A percentile compares a stretch with the other conserved stretches of the same genome.
phyloP scores from a whole-genome alignment of 257 asterid species.

The Solanum ahanhuiri region DNA sequence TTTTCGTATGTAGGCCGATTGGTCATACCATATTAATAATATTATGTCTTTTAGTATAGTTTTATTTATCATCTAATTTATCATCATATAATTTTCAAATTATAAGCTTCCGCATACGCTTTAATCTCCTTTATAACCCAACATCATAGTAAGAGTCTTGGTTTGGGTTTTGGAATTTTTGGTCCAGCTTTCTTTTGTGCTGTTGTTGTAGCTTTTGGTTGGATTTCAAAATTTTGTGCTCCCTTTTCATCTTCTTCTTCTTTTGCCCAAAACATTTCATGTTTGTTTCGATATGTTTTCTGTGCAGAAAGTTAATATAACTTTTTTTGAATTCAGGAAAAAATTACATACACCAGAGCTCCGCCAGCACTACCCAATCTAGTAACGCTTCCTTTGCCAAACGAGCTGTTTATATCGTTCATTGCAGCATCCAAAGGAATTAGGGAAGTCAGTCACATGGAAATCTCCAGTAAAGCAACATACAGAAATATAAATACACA shows the following conservation, averaged over 20 bases:
- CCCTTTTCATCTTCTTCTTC: neutral
- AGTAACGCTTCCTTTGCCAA: slow-evolving; percentile 97
- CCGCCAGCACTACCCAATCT: slow-evolving; percentile 97
- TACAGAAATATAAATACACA: neutral
- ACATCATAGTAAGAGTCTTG: too few relatives aligned
- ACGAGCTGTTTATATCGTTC: slow-evolving; percentile 89
- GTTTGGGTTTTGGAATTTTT: too few relatives aligned
- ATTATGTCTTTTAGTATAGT: too few relatives aligned
- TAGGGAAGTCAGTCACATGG: neutral
- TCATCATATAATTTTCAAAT: too few relatives aligned
- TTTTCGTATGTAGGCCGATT: too few relatives aligned
- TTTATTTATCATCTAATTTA: too few relatives aligned
- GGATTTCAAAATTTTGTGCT: neutral
- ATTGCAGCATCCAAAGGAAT: slow-evolving; percentile 69
- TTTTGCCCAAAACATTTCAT: neutral
- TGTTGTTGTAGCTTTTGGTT: too few relatives aligned
- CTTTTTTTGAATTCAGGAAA: neutral
- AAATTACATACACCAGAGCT: slow-evolving; percentile 78
- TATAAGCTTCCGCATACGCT: too few relatives aligned
- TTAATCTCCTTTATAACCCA: too few relatives aligned
- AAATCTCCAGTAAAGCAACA: neutral
- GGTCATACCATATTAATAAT: too few relatives aligned
- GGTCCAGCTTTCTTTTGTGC: too few relatives aligned
- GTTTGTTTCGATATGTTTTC: neutral
- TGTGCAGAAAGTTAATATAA: neutral